Evolutionary conservation across 1,284 basidiomycete species (phyloP).

Genomic region (Singerocomus rubriflavus): DNA sequence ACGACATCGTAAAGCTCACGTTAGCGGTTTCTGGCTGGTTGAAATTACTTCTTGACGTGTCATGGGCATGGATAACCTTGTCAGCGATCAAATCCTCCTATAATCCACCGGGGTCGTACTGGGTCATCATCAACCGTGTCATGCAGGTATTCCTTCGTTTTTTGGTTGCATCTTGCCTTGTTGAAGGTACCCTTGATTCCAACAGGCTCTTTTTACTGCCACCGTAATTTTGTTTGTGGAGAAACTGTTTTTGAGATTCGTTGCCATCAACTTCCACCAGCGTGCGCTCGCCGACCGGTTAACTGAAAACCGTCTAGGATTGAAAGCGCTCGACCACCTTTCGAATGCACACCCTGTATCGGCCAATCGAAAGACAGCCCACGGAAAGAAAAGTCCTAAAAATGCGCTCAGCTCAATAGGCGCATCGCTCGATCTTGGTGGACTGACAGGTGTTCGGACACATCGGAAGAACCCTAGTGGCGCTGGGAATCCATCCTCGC

Average conservation of each 20-base stretch:
- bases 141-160: constrained; percentile 51
- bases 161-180: not conserved
- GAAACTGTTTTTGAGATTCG: constrained; percentile 68
- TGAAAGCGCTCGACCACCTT: constrained; percentile 65
- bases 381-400: constrained; percentile 38
- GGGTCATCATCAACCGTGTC: constrained; percentile 64
- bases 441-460: constrained; percentile 22
- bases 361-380: constrained; percentile 28
- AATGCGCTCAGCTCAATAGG: constrained; percentile 29
- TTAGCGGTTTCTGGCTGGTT: constrained; percentile 69
- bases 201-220: constrained; percentile 62
- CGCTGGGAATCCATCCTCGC: constrained; percentile 8
- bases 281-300: constrained; percentile 72
- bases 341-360: constrained; percentile 56
- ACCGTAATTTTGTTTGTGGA: constrained; percentile 63
- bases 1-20: constrained; percentile 45
- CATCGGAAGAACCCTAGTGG: constrained; percentile 26
- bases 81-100: constrained; percentile 57
- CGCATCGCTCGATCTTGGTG: constrained; percentile 31
- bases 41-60: constrained; percentile 60
- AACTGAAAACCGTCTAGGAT: constrained; percentile 62
- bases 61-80: constrained; percentile 70
- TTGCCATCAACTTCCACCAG: constrained; percentile 77
- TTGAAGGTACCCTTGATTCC: constrained; percentile 2
- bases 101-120: constrained; percentile 61